A percentile compares a stretch with the other conserved stretches of the same genome.
phyloP scores from a whole-genome alignment of 78 protist species.

The Parvularia atlantis region DNA sequence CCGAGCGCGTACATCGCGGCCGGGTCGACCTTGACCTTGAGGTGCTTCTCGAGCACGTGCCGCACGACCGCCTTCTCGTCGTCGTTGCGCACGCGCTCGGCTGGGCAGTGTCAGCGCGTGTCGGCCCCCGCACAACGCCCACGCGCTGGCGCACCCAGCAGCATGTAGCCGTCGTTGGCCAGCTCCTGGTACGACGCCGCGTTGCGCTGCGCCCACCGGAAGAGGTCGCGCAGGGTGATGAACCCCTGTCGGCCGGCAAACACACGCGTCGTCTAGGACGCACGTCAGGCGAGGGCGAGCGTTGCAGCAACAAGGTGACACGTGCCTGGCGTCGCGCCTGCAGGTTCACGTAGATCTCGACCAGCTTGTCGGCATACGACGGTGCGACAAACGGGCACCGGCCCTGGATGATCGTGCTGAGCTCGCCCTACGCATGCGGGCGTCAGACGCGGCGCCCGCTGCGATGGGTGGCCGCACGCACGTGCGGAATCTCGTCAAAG shows the following conservation, averaged over 20 bases:
- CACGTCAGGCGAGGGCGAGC: constrained; percentile 33
- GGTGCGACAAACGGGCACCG: constrained; percentile 87
- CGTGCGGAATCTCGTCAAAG: constrained; percentile 87
- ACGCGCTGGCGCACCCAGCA: too few relatives aligned
- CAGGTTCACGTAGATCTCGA: constrained; percentile 24
- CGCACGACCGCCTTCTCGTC: constrained; percentile 69
- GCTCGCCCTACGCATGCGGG: too few relatives aligned
- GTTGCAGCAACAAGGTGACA: constrained; percentile 40
- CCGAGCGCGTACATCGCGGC: constrained; percentile 24
- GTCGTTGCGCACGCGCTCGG: constrained; percentile 76
- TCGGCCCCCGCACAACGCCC: too few relatives aligned
- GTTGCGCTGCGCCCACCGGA: constrained; percentile 92
- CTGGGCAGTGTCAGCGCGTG: too few relatives aligned
- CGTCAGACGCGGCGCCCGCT: too few relatives aligned
- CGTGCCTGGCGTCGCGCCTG: constrained; percentile 27
- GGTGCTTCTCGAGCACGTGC: constrained; percentile 46
- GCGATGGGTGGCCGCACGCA: too few relatives aligned
- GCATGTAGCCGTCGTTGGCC: constrained; percentile 81
- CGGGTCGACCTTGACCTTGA: constrained; percentile 45
- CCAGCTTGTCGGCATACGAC: constrained; percentile 47
- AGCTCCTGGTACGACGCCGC: constrained; percentile 46
- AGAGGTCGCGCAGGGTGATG: constrained; percentile 97
- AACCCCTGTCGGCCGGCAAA: constrained; percentile 88
- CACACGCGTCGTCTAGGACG: constrained; percentile 42
- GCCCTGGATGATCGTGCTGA: constrained; percentile 63